Conservation (phyloP, 1,284 basidiomycete genomes). For the Exobasidium cylindrosporum region DNA sequence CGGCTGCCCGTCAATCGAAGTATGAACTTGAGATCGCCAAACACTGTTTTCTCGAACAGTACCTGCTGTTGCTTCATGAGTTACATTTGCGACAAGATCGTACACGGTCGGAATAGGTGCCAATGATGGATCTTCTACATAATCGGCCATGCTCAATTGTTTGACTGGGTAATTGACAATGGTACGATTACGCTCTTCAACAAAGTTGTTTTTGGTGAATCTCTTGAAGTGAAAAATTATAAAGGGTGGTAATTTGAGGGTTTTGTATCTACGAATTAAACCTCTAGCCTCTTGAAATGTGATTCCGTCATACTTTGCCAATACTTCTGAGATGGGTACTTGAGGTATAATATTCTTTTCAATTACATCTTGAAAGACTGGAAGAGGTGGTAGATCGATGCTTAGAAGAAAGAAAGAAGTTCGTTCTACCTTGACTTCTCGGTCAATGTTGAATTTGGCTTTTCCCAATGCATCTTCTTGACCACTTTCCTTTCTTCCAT, state of each 20-base stretch:
- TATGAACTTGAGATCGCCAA: constrained; percentile 87
- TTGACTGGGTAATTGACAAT: constrained; percentile 94
- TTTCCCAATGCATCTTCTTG: constrained; percentile 41
- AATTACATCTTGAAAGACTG: constrained; percentile 85
- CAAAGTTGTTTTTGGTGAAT: constrained; percentile 96
- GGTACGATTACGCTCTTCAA: constrained; percentile 98
- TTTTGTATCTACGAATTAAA: constrained; percentile 70
- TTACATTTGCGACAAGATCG: constrained; percentile 92
- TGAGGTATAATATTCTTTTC: constrained; percentile 99
- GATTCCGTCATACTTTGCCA: constrained; percentile 90
- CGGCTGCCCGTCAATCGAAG: constrained; percentile 56
- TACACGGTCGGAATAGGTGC: constrained; percentile 67
- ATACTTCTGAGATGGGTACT: constrained; percentile 81
- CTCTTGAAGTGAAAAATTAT: constrained; percentile 93
- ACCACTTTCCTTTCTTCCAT: constrained; percentile 34
- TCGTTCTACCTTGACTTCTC: constrained; percentile 74
- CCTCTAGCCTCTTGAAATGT: constrained; percentile 39
- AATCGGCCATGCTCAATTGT: constrained; percentile 84
- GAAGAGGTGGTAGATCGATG: constrained; percentile 90
- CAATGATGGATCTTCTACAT: constrained; percentile 52
- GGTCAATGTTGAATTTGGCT: constrained; percentile 40
- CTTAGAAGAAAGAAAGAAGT: constrained; percentile 94
- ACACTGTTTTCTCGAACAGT: constrained; percentile 82
- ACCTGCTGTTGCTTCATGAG: constrained; percentile 87
- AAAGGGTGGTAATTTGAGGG: constrained; percentile 81